These are phyloP conservation scores for Microbotryomycetes sp. DNA, from an alignment of 1,284 basidiomycete species.

Conservation along the genomic window DNA sequence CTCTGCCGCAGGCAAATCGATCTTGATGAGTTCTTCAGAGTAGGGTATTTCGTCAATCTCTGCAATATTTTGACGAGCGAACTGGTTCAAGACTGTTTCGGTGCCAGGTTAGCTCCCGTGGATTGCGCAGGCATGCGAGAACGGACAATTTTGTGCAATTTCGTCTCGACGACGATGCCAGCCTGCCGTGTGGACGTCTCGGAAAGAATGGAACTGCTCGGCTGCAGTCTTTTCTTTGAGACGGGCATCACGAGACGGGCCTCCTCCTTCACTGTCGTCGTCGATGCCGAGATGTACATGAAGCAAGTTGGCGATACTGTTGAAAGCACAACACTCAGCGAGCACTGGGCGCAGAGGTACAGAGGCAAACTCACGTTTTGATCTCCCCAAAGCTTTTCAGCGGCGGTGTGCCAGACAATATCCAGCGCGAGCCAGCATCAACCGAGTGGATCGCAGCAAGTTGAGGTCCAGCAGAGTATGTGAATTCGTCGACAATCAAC, in stretches of 20 bases:
- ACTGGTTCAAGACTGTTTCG: conserved; percentile 31
- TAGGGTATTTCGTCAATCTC: conserved; percentile 94
- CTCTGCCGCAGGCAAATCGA: conserved; percentile 81
- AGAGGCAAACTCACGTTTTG: conserved; percentile 52
- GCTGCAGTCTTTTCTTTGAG: conserved; percentile 77
- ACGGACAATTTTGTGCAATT: conserved; percentile 61
- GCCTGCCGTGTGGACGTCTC: conserved; percentile 80
- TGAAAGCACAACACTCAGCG: not conserved
- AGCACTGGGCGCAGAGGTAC: not conserved
- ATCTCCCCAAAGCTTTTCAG: conserved; percentile 83
- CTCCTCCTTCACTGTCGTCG: conserved; percentile 75
- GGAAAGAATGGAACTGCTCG: conserved; percentile 92
- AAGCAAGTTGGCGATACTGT: conserved; percentile 68
- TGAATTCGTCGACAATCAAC: conserved; percentile 89
- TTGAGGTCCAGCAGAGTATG: conserved; percentile 75
- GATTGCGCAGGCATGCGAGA: conserved; percentile 74
- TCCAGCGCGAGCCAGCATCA: conserved; percentile 76
- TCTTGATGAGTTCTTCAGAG: conserved; percentile 57
- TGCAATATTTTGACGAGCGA: conserved; percentile 67
- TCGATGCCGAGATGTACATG: conserved; percentile 80
- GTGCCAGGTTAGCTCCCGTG: conserved; percentile 52
- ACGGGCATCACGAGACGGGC: conserved; percentile 60
- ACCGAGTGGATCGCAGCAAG: conserved; percentile 71
- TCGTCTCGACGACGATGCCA: conserved; percentile 84
- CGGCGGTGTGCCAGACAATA: conserved; percentile 92